A percentile compares a stretch with the other conserved stretches of the same genome.
Conservation (phyloP, 2,329 filamentous ascomycete genomes). For the Hypoxylon sp. region DNA sequence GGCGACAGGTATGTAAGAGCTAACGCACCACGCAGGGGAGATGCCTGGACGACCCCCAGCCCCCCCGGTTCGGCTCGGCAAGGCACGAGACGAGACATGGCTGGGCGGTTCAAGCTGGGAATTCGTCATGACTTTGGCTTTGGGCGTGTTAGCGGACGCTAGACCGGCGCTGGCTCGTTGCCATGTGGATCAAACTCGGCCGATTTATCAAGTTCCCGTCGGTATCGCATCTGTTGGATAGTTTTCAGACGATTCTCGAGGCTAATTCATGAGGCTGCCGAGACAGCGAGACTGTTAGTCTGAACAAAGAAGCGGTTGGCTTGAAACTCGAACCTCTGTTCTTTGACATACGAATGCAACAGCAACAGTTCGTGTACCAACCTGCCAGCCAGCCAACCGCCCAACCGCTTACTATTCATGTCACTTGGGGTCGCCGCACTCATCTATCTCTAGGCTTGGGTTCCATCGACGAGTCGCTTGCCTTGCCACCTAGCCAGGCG, state of each 20-base stretch:
- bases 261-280: too few species aligned
- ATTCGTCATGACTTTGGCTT: background rate
- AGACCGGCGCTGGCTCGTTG: background rate
- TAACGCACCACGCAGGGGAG: constrained; percentile 28
- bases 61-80: constrained; percentile 24
- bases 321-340: too few species aligned
- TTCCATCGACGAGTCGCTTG: constrained; percentile 5
- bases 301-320: too few species aligned
- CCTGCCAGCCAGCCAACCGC: background rate
- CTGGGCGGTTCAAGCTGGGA: constrained; percentile 1
- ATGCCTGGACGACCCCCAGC: background rate
- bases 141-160: background rate
- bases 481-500: background rate
- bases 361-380: too few species aligned
- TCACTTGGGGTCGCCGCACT: background rate
- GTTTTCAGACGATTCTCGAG: too few species aligned
- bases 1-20: too few species aligned
- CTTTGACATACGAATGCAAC: too few species aligned
- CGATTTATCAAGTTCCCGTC: too few species aligned
- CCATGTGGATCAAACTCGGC: background rate
- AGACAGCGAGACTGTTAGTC: too few species aligned
- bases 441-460: background rate
- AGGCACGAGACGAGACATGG: constrained; percentile 13
- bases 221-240: too few species aligned
- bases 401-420: constrained; percentile 1